Conservation (phyloP, 345 rosid species). For the Populus simonii region DNA sequence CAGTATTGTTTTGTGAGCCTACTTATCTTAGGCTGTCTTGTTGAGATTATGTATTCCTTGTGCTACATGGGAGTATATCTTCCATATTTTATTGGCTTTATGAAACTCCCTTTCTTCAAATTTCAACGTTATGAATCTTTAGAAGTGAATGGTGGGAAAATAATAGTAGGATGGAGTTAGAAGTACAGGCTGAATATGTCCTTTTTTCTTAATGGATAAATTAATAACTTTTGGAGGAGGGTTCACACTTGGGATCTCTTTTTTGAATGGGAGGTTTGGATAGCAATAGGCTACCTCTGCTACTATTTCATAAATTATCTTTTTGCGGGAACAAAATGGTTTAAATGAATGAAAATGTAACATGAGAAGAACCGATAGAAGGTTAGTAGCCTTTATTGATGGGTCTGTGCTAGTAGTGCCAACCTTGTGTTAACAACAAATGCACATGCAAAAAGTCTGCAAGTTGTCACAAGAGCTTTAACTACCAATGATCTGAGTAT, state of each 20-base stretch:
- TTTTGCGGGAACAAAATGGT: not conserved
- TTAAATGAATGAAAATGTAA: not conserved
- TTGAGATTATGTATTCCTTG: not conserved
- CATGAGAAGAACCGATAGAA: not conserved
- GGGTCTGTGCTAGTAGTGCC: not conserved
- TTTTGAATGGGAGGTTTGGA: not conserved
- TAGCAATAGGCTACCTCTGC: not conserved
- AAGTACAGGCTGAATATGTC: not conserved
- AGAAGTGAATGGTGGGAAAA: not conserved
- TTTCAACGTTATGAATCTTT: not conserved
- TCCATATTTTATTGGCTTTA: not conserved
- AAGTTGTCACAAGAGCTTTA: not conserved
- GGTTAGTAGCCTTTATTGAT: not conserved
- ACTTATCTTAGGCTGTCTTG: not conserved
- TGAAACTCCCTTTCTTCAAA: not conserved
- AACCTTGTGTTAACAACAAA: not conserved
- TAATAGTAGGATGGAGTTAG: not conserved
- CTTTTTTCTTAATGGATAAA: not conserved
- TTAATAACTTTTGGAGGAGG: not conserved
- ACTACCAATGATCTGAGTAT: not conserved
- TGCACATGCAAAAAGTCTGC: not conserved
- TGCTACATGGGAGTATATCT: not conserved
- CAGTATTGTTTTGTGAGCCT: not conserved
- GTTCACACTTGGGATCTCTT: not conserved
- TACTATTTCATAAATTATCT: not conserved